Conservation (phyloP, 2,329 filamentous ascomycete species). For the Pseudocercospora pini-densiflorae region DNA sequence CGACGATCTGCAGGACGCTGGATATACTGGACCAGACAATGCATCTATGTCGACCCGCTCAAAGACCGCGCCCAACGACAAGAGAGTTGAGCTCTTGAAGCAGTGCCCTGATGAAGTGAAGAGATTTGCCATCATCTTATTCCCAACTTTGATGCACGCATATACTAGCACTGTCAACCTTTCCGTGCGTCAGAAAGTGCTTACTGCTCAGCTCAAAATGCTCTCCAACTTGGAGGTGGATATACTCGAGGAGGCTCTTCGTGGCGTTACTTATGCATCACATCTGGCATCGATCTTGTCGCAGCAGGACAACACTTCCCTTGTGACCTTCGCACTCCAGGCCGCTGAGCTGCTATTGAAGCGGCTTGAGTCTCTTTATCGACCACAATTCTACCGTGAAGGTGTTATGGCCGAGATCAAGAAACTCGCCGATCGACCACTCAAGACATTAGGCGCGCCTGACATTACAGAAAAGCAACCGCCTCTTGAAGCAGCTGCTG, state of each 20-base stretch:
- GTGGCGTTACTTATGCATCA: conserved; percentile 90
- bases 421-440: conserved; percentile 67
- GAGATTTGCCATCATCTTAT: conserved; percentile 88
- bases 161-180: conserved; percentile 98
- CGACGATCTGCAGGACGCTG: conserved; percentile 55
- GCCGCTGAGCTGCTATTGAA: conserved; percentile 86
- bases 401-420: conserved; percentile 91
- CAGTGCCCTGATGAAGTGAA: conserved; percentile 86
- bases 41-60: conserved; percentile 48
- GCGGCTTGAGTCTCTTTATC: conserved; percentile 84
- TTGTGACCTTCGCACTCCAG: conserved; percentile 86
- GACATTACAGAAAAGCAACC: conserved; percentile 17
- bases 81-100: conserved; percentile 78
- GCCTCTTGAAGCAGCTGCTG: background rate
- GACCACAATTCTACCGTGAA: conserved; percentile 96
- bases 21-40: conserved; percentile 53
- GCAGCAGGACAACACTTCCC: conserved; percentile 86
- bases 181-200: conserved; percentile 90
- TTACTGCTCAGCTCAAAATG: conserved; percentile 97
- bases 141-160: conserved; percentile 93
- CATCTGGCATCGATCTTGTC: conserved; percentile 94
- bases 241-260: conserved; percentile 83
- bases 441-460: conserved; percentile 28
- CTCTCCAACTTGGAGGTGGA: conserved; percentile 87
- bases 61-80: conserved; percentile 71